Percentiles rank a stretch among this genome's conserved stretches.
Evolutionary conservation across 306 rosid species (phyloP).

Genomic region (Sphenostylis stenocarpa): DNA sequence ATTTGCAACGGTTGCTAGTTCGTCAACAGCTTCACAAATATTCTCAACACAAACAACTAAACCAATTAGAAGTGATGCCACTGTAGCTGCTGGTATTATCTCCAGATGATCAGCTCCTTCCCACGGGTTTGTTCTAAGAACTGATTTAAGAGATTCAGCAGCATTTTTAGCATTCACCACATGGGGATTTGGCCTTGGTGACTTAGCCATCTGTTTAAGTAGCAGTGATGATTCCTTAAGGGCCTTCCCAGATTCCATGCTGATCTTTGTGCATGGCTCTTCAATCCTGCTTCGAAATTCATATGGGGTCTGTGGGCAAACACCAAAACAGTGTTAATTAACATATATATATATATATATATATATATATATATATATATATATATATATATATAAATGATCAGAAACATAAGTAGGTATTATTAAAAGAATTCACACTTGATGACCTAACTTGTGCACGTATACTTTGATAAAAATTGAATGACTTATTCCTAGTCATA

Average conservation of each 20-base stretch:
- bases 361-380: background rate
- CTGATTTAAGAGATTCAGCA: slow-evolving; percentile 32
- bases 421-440: no score
- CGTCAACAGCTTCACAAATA: slow-evolving; percentile 39
- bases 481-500: no score
- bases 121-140: slow-evolving; percentile 31
- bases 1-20: slow-evolving; percentile 37
- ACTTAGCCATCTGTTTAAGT: slow-evolving; percentile 30
- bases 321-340: background rate
- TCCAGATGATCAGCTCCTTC: slow-evolving; percentile 30
- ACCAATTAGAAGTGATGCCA: slow-evolving; percentile 43
- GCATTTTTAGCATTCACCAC: slow-evolving; percentile 33
- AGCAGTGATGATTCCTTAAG: slow-evolving; percentile 41
- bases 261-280: slow-evolving; percentile 40
- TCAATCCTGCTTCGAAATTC: slow-evolving; percentile 38
- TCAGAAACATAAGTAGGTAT: no score
- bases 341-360: background rate
- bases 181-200: slow-evolving; percentile 27
- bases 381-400: no score
- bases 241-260: slow-evolving; percentile 45
- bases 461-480: no score
- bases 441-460: no score
- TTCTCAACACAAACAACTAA: slow-evolving; percentile 31
- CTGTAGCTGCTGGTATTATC: slow-evolving; percentile 33
- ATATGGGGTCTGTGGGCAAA: slow-evolving; percentile 22